These are phyloP conservation scores for Cucumis melo DNA, from an alignment of 306 rosid genomes.

Conservation along the genomic window DNA sequence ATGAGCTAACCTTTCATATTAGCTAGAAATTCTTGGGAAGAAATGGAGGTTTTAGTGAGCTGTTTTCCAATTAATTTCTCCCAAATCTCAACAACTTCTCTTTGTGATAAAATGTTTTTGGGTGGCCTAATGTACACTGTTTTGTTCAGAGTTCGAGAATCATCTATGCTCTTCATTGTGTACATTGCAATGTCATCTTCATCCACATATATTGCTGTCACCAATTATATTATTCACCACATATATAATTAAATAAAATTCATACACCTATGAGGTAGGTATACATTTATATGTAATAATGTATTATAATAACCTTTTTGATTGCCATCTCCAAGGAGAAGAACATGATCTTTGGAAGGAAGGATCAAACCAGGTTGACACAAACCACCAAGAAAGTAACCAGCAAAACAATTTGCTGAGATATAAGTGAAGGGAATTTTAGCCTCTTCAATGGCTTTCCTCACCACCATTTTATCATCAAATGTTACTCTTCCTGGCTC, in stretches of 20 bases:
- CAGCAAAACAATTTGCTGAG: conserved; percentile 66
- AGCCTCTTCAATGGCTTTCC: conserved; percentile 58
- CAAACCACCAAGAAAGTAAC: conserved; percentile 55
- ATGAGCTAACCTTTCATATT: conserved; percentile 27
- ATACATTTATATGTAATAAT: no score
- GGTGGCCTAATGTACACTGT: conserved; percentile 59
- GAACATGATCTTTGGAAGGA: conserved; percentile 45
- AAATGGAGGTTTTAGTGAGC: conserved; percentile 31
- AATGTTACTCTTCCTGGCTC: conserved; percentile 70
- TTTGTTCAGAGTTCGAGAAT: conserved; percentile 45
- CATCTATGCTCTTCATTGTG: conserved; percentile 39
- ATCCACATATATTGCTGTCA: conserved; percentile 41
- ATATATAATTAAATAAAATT: no score
- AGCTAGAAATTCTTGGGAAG: conserved; percentile 29
- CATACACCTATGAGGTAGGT: no score
- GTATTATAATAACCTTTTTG: no score
- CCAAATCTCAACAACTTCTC: conserved; percentile 53
- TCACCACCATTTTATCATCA: conserved; percentile 63
- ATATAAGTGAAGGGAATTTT: conserved; percentile 57
- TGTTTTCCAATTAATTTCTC: conserved; percentile 42
- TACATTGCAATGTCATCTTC: conserved; percentile 72
- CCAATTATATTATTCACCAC: neutral
- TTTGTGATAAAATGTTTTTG: conserved; percentile 40
- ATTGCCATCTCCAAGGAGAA: conserved; percentile 54
- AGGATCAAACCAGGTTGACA: conserved; percentile 44